Percentiles rank a stretch among this genome's conserved stretches.
Conservation (phyloP, 78 protist species). For the Capsaspora owczarzaki region DNA sequence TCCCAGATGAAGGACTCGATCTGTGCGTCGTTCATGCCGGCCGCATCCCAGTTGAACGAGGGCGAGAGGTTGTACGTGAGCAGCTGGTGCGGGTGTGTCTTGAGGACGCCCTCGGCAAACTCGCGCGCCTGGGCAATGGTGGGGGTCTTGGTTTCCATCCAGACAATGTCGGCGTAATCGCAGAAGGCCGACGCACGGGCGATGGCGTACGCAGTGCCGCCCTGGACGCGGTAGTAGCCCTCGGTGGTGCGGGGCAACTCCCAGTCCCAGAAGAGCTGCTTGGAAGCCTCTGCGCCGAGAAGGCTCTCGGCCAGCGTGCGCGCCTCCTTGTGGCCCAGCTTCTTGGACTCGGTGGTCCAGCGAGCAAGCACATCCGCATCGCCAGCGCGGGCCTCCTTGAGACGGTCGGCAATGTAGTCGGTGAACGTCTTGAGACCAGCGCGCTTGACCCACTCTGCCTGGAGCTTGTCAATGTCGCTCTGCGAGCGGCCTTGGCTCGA, state of each 20-base stretch:
- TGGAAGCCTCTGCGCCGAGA: slow-evolving; percentile 37
- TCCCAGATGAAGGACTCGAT: slow-evolving; percentile 58
- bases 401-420: slow-evolving; percentile 21
- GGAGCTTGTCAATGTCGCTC: neutral
- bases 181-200: slow-evolving; percentile 63
- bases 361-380: neutral
- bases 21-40: slow-evolving; percentile 63
- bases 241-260: slow-evolving; percentile 76
- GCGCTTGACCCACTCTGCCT: slow-evolving; percentile 8
- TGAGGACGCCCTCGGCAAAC: slow-evolving; percentile 63
- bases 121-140: slow-evolving; percentile 61
- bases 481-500: neutral
- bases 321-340: slow-evolving; percentile 23
- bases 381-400: neutral
- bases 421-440: slow-evolving; percentile 17
- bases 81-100: slow-evolving; percentile 51
- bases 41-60: slow-evolving; percentile 89
- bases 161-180: slow-evolving; percentile 73
- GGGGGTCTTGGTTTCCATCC: slow-evolving; percentile 88
- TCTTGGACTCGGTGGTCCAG: slow-evolving; percentile 4
- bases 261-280: slow-evolving; percentile 55
- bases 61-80: slow-evolving; percentile 89
- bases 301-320: slow-evolving; percentile 34
- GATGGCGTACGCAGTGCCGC: slow-evolving; percentile 70
- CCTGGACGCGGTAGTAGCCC: slow-evolving; percentile 70